Percentiles rank a stretch among this genome's conserved stretches.
Evolutionary conservation across 2,329 filamentous ascomycete genomes (phyloP).

Genomic region (Salinomyces thailandicus): DNA sequence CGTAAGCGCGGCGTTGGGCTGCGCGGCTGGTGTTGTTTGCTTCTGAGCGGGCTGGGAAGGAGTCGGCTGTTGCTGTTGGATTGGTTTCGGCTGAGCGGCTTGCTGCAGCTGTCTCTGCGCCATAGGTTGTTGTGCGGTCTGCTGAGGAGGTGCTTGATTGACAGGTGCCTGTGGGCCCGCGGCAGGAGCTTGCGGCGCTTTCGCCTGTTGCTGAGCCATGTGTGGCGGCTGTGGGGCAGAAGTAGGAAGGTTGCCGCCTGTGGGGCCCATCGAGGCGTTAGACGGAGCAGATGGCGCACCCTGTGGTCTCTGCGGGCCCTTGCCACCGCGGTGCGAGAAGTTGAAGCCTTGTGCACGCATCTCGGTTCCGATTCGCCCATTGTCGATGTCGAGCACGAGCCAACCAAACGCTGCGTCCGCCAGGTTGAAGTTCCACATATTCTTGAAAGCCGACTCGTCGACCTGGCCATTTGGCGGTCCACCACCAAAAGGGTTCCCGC

Average conservation of each 20-base stretch:
- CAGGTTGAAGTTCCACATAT: slow-evolving; percentile 99
- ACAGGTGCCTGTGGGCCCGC: slow-evolving; percentile 15
- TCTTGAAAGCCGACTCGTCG: slow-evolving; percentile 98
- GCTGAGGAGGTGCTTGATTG: slow-evolving; percentile 16
- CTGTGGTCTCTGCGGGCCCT: slow-evolving; percentile 40
- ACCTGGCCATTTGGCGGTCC: slow-evolving; percentile 75
- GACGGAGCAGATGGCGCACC: slow-evolving; percentile 28
- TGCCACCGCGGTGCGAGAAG: slow-evolving; percentile 88
- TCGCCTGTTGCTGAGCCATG: slow-evolving; percentile 27
- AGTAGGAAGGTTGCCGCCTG: slow-evolving; percentile 29
- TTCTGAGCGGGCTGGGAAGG: slow-evolving; percentile 34
- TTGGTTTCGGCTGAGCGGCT: slow-evolving; percentile 17
- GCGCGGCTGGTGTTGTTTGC: slow-evolving; percentile 4
- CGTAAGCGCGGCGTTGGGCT: slow-evolving; percentile 17
- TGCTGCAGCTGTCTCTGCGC: slow-evolving; percentile 19
- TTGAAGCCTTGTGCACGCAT: slow-evolving; percentile 99
- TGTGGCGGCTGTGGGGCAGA: slow-evolving; percentile 27
- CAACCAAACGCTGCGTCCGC: slow-evolving; percentile 96
- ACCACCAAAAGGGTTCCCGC: slow-evolving; percentile 92
- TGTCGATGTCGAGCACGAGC: slow-evolving; percentile 87
- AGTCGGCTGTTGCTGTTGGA: slow-evolving; percentile 30
- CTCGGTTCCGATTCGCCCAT: slow-evolving; percentile 91
- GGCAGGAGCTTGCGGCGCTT: slow-evolving; percentile 22
- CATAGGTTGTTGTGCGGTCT: slow-evolving; percentile 18
- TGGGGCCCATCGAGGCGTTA: slow-evolving; percentile 28